Evolutionary conservation across 805 yeast species (phyloP).

Genomic region (Saccharomycopsis vini): DNA sequence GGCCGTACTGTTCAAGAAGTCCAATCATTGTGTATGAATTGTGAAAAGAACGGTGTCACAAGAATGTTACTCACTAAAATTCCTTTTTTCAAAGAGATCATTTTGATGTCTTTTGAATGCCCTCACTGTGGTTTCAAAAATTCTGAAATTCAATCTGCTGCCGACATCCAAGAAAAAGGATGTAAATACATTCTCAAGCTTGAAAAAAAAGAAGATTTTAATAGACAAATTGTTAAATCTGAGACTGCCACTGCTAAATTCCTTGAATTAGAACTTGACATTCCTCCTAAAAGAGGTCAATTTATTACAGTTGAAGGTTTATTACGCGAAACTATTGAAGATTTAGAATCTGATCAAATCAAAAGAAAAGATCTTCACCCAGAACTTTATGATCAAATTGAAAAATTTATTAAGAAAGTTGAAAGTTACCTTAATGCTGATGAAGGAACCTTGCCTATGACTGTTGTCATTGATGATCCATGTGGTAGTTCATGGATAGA

Average conservation of each 20-base stretch:
- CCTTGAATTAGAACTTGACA: slow-evolving; percentile 80
- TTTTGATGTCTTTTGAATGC: slow-evolving; percentile 91
- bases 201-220: slow-evolving; percentile 64
- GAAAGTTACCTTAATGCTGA: slow-evolving; percentile 55
- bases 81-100: slow-evolving; percentile 86
- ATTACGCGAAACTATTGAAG: slow-evolving; percentile 72
- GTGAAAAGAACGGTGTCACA: slow-evolving; percentile 79
- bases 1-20: slow-evolving; percentile 95
- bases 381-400: slow-evolving; percentile 66
- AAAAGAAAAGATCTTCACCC: slow-evolving; percentile 69
- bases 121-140: slow-evolving; percentile 90
- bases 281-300: slow-evolving; percentile 92
- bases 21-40: slow-evolving; percentile 93
- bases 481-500: slow-evolving; percentile 97
- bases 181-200: slow-evolving; percentile 59
- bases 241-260: slow-evolving; percentile 78
- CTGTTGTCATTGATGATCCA: slow-evolving; percentile 81
- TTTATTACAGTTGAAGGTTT: slow-evolving; percentile 89
- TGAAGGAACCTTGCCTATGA: slow-evolving; percentile 61
- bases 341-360: slow-evolving; percentile 72
- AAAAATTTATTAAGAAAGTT: slow-evolving; percentile 54
- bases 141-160: slow-evolving; percentile 94
- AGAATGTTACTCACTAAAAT: slow-evolving; percentile 76
- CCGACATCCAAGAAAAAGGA: slow-evolving; percentile 85
- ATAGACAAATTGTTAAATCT: slow-evolving; percentile 85